Evolutionary conservation across 306 rosid genomes (phyloP).

Genomic region (Casuarina equisetifolia): DNA sequence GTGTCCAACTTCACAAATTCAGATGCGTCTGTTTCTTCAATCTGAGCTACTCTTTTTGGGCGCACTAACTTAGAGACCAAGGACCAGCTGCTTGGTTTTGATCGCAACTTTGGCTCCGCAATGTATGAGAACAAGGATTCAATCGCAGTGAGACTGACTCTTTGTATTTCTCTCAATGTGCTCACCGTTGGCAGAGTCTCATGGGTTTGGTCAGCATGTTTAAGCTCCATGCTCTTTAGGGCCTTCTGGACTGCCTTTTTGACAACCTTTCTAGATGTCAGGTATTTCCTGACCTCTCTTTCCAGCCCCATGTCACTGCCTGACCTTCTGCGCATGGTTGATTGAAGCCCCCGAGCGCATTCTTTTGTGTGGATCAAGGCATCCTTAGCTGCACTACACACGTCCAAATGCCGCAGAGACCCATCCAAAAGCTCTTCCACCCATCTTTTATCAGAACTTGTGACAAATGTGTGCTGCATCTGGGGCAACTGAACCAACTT

Average conservation of each 20-base stretch:
- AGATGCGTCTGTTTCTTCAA: conserved; percentile 3
- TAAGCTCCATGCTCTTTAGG: conserved; percentile 16
- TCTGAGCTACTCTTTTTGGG: conserved; percentile 22
- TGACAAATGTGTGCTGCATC: not conserved
- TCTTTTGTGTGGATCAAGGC: conserved; percentile 25
- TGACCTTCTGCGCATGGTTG: conserved; percentile 14
- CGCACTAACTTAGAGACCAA: conserved; percentile 27
- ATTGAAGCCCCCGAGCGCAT: conserved; percentile 26
- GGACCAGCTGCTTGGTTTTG: conserved; percentile 16
- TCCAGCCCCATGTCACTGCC: conserved; percentile 6
- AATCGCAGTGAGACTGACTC: conserved; percentile 7
- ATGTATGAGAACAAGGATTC: conserved; percentile 20
- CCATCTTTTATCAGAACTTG: not conserved
- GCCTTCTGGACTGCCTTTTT: conserved; percentile 12
- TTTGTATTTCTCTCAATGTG: conserved; percentile 31
- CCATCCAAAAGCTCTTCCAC: conserved; percentile 14
- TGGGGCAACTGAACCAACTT: conserved; percentile 19
- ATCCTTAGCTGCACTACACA: conserved; percentile 26
- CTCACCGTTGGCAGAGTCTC: conserved; percentile 21
- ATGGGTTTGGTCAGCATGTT: not conserved
- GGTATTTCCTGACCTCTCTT: conserved; percentile 24
- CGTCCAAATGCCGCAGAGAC: conserved; percentile 23
- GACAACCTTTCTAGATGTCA: not conserved
- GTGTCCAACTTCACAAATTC: conserved; percentile 25
- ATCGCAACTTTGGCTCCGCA: not conserved